Base-by-base conservation (phyloP, 805 yeast species). In the Lipomyces oligophaga region DNA sequence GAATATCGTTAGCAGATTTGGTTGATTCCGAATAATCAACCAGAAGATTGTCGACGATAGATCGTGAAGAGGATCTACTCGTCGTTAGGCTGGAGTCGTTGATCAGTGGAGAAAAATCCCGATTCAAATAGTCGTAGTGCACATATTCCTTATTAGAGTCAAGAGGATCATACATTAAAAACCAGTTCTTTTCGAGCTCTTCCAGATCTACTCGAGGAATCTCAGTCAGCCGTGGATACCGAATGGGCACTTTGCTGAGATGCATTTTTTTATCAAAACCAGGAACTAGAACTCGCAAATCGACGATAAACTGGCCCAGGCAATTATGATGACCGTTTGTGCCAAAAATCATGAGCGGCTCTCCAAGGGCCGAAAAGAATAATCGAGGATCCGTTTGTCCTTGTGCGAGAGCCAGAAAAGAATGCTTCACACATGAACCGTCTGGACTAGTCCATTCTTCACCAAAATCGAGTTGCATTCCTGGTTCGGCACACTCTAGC, bases 311-410 rank as follows among this genome's bases (percentile, higher is more conserved):
- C 30, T 38, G 49, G 10, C 38, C 24, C 27, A 48, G n/a, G 30
- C 55, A 51, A 28, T 34, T 38, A 7, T 32, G 28, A 26, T 32
- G 34, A 8, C 43, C 41, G 38, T 51, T 51, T 28, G 43, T 38
- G 38, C 47, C 45, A 36, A 51, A 49, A 30, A 49, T 38, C 53
- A 51, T 45, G 13, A 51, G 24, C 31, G 55, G 55, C 38, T 43
- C 55, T 5, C 55, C 55, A 15, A 19, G 2, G 10, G 55, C 53
- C 20, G 54, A 50, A 11, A 31, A 40, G 21, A 51, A 51, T 5
- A 47, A n/a, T 11, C 55, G 45, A 4, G 54, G 51, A 32, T 51
- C 55, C 13, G 25, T 38, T 18, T 34, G 54, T 3, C 53, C 53
- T 20, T 47, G 53, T 25, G 21, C 34, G 24, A 39, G 6, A n/a